Evolutionary conservation across 2,329 filamentous ascomycete genomes (phyloP).

Genomic region (Teratosphaeria pseudoeucalypti): DNA sequence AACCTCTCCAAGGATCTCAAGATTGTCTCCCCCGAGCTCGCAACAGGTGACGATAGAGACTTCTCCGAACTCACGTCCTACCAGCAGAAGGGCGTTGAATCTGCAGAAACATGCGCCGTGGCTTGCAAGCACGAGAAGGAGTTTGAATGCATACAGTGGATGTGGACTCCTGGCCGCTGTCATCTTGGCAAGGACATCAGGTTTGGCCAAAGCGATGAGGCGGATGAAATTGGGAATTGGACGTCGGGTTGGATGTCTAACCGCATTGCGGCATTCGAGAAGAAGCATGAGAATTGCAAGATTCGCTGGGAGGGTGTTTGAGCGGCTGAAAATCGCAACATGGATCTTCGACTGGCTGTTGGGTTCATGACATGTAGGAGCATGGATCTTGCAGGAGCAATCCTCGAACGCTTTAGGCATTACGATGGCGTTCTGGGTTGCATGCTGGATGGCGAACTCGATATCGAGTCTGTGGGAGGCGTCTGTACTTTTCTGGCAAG

Average conservation of each 20-base stretch:
- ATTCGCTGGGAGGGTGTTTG: background rate
- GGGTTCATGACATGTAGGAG: background rate
- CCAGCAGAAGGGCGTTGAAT: constrained; percentile 18
- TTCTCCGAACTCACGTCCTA: constrained; percentile 13
- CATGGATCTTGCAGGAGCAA: background rate
- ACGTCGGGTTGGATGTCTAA: constrained; percentile 23
- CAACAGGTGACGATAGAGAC: constrained; percentile 10
- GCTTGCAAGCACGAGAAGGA: constrained; percentile 14
- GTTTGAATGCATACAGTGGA: constrained; percentile 26
- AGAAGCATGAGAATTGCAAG: constrained; percentile 9
- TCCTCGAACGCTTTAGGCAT: background rate
- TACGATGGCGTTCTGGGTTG: background rate
- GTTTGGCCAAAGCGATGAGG: constrained; percentile 24
- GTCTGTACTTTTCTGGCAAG: background rate
- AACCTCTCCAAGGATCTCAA: constrained; percentile 22
- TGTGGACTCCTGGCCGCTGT: constrained; percentile 24
- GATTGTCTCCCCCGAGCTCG: constrained; percentile 13
- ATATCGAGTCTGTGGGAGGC: background rate
- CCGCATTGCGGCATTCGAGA: constrained; percentile 12
- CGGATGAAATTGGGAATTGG: constrained; percentile 17
- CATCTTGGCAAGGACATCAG: constrained; percentile 22
- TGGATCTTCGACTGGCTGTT: background rate
- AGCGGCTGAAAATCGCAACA: background rate
- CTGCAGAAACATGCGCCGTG: constrained; percentile 19
- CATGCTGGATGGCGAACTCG: background rate